A percentile compares a stretch with the other conserved stretches of the same genome.
phyloP scores from a whole-genome alignment of 192 early-diverging fungal species.

The Linderina pennispora region DNA sequence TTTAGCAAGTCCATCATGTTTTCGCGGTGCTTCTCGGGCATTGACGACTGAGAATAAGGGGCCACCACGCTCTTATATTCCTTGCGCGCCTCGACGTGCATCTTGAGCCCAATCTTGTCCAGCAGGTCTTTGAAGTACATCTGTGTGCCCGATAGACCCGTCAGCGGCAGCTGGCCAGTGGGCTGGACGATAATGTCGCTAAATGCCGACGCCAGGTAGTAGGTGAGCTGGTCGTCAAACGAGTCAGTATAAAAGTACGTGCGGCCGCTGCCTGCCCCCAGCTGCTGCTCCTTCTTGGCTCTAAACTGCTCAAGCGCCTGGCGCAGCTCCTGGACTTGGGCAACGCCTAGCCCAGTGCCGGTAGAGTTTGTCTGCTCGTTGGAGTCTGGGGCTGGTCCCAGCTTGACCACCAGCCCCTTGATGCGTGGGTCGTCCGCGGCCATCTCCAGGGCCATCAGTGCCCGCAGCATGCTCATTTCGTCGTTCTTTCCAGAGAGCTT shows the following conservation, averaged over 20 bases:
- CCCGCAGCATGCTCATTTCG: slow-evolving; percentile 30
- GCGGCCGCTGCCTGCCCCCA: slow-evolving; percentile 41
- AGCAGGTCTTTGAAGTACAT: slow-evolving; percentile 55
- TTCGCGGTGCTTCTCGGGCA: slow-evolving; percentile 50
- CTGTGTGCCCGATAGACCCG: slow-evolving; percentile 45
- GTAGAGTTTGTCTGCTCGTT: neutral
- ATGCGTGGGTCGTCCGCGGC: slow-evolving; percentile 49
- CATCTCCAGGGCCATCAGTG: slow-evolving; percentile 39
- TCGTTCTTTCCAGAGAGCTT: slow-evolving; percentile 1
- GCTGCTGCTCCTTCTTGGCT: slow-evolving; percentile 43
- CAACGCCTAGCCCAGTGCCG: slow-evolving; percentile 40
- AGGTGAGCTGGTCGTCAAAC: slow-evolving; percentile 59
- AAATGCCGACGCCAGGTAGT: slow-evolving; percentile 62
- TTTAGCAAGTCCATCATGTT: slow-evolving; percentile 50
- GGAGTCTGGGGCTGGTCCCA: neutral
- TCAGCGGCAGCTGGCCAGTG: slow-evolving; percentile 51
- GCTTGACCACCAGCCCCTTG: slow-evolving; percentile 10
- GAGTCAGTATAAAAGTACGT: slow-evolving; percentile 60
- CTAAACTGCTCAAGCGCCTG: slow-evolving; percentile 48
- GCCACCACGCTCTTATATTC: slow-evolving; percentile 56
- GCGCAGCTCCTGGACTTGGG: slow-evolving; percentile 60
- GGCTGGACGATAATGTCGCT: slow-evolving; percentile 60
- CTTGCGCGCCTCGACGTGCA: slow-evolving; percentile 49
- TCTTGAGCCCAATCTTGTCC: slow-evolving; percentile 52
- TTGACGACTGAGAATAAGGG: slow-evolving; percentile 46